Evolutionary conservation across 176 grass and related monocot genomes (phyloP).

Genomic region (Neostapfia colusana): DNA sequence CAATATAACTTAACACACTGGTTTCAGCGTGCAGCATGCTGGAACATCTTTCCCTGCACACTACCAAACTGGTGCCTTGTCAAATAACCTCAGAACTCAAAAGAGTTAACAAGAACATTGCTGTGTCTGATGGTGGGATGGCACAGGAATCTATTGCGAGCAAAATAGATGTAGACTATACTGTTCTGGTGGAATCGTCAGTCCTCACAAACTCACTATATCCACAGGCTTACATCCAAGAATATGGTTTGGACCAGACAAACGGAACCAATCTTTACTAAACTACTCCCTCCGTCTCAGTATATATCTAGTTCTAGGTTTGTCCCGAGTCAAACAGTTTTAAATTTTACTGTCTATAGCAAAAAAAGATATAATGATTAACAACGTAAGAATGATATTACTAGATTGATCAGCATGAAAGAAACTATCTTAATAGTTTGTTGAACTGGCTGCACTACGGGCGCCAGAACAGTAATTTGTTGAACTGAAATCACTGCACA

Average conservation of each 20-base stretch:
- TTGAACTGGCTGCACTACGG: background rate
- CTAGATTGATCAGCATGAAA: too few relatives aligned
- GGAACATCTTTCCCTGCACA: slow-evolving; percentile 66
- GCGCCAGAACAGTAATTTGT: background rate
- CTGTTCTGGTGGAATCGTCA: background rate
- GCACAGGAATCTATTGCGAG: background rate
- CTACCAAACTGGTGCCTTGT: slow-evolving; percentile 70
- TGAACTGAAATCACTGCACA: background rate
- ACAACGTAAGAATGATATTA: too few relatives aligned
- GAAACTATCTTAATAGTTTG: too few relatives aligned
- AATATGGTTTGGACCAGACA: background rate
- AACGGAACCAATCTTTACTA: too few relatives aligned
- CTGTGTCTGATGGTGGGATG: background rate
- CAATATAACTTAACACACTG: slow-evolving; percentile 56
- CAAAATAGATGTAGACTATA: background rate
- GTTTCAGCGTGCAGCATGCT: slow-evolving; percentile 63
- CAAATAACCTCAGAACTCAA: slow-evolving; percentile 51
- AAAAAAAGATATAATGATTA: too few relatives aligned
- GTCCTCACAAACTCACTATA: background rate
- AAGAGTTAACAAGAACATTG: slow-evolving; percentile 30
- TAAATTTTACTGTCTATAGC: too few relatives aligned
- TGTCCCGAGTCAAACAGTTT: too few relatives aligned
- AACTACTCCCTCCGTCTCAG: too few relatives aligned
- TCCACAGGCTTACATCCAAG: too few relatives aligned
- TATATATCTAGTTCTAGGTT: too few relatives aligned